phyloP scores from a whole-genome alignment of 352 stramenopile species.

The Globisporangium paddicum region DNA sequence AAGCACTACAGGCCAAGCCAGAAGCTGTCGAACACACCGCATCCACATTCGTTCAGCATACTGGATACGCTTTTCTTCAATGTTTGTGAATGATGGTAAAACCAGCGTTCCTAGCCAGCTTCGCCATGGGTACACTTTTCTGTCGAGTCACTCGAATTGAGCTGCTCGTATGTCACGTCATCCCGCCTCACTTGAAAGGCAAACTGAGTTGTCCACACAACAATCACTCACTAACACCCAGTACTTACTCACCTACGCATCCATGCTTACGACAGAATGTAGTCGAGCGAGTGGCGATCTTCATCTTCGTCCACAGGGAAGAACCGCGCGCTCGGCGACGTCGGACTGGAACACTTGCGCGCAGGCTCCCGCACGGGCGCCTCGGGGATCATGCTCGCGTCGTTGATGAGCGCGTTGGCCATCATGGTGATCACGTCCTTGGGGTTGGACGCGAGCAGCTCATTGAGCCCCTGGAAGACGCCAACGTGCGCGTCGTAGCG shows the following conservation, averaged over 20 bases:
- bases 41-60: too few relatives aligned
- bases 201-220: too few relatives aligned
- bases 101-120: too few relatives aligned
- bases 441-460: background rate
- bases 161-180: too few relatives aligned
- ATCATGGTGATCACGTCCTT: conserved; percentile 11
- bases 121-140: too few relatives aligned
- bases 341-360: background rate
- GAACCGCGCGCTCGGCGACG: background rate
- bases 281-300: background rate
- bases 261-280: conserved; percentile 2
- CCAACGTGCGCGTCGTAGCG: conserved; percentile 6
- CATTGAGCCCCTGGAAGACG: conserved; percentile 3
- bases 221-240: too few relatives aligned
- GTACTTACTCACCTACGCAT: too few relatives aligned
- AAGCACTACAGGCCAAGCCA: too few relatives aligned
- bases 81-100: too few relatives aligned
- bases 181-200: too few relatives aligned
- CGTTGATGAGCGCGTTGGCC: conserved; percentile 4
- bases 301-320: background rate
- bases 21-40: too few relatives aligned
- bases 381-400: conserved; percentile 1
- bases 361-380: background rate
- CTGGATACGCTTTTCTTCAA: background rate
- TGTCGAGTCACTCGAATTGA: too few relatives aligned